A percentile compares a stretch with the other conserved stretches of the same genome.
Conservation (phyloP, 257 asterid species). For the Solanum pinnatisectum region DNA sequence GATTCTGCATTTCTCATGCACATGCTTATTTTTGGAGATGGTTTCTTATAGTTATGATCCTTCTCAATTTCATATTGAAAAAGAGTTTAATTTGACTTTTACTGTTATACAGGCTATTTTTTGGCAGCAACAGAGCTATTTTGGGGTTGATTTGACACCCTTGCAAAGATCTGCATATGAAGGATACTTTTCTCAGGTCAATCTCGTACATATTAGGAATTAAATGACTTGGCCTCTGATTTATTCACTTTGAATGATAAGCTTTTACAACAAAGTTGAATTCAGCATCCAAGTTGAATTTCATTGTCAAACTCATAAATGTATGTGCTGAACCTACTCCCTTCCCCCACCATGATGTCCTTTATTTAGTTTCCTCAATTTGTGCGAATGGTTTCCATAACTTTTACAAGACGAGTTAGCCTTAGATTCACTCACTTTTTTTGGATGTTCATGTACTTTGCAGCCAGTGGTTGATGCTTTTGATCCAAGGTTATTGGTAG, state of each 20-base stretch:
- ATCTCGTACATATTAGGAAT: not conserved
- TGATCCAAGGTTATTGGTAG: slow-evolving; percentile 92
- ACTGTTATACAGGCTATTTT: slow-evolving; percentile 71
- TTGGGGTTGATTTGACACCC: slow-evolving; percentile 85
- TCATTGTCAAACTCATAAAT: not conserved
- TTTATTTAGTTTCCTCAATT: not conserved
- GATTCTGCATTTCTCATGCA: not conserved
- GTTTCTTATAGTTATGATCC: not conserved
- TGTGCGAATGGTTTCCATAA: not conserved
- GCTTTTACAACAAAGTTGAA: not conserved
- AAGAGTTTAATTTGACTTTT: slow-evolving; percentile 8
- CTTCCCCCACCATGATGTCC: not conserved
- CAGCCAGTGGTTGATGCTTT: slow-evolving; percentile 82
- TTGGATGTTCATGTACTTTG: not conserved
- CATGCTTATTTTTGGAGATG: not conserved
- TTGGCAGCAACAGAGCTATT: slow-evolving; percentile 97
- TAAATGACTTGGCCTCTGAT: not conserved
- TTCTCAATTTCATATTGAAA: not conserved
- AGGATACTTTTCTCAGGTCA: slow-evolving; percentile 98
- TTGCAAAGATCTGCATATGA: slow-evolving; percentile 85
- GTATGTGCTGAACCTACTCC: not conserved
- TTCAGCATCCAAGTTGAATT: not conserved
- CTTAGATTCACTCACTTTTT: not conserved
- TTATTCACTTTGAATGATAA: not conserved
- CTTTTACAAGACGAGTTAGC: not conserved